Evolutionary conservation across 2,329 filamentous ascomycete species (phyloP), one percentile per base, ranked within the genome.

Genomic region (Trichoderma pleuroti): DNA sequence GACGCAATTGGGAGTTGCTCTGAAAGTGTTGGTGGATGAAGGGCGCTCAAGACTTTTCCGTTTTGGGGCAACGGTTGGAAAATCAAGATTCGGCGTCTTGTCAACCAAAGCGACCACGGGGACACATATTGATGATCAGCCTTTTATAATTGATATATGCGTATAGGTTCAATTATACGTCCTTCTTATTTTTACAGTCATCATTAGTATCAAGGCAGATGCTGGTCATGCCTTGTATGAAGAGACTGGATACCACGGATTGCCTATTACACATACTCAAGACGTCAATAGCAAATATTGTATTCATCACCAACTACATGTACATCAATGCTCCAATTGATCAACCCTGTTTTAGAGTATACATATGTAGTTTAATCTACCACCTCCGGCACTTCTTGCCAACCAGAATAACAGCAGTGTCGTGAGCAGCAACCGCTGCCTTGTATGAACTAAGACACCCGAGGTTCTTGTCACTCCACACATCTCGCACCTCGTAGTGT

Each of bases 381-480:
- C n/a, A 70, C 1, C 11, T 56, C 32, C n/a, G n/a, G 11, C 70
- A 72, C 36, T 28, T 68, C 9, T 39, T 14, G 0, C 70, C 70
- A 16, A 76, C 73, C 39, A 75, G 26, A 28, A 79, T 71, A 8
- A 75, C 77, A 21, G 76, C 78, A 2, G 79, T 81, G 70, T 82
- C 82, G 73, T 83, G 81, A 18, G 75, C 73, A 39, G 72, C 75
- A 6, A 83, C 74, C 4, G 76, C 72, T 12, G 77, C 72, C 5
- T 71, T 74, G 39, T 80, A 74, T 8, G 75, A 75, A 54, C 72
- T 73, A n/a, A 80, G 76, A 36, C 74, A 78, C 4, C 83, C 81
- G 16, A 85, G 61, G 54, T 78, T 77, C 72, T 81, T 73, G 4
- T 81, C 83, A 1, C 78, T 83, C 84, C 84, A 86, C 72, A 84